Evolutionary conservation across 352 stramenopile species (phyloP), one percentile per base, ranked within the genome.

Genomic region (Aphanomyces euteiches): DNA sequence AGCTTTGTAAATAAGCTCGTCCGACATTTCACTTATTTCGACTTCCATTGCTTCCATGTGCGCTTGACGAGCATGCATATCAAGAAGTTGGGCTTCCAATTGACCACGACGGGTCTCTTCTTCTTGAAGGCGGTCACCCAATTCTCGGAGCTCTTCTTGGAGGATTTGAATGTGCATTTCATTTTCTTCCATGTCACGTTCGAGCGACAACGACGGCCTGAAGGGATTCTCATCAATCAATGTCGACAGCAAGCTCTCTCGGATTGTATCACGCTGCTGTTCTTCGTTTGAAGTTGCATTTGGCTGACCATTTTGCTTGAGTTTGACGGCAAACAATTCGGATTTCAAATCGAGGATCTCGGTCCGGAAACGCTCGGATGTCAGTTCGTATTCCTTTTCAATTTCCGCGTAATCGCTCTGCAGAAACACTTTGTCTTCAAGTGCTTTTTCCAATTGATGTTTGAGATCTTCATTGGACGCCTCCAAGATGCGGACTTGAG

Each of bases 331-430:
- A 50, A 83, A 91, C 7, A 95, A 73, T 75, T 95, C 87, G 56
- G 84, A 92, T 72, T 95, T 89, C 66, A 95, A 81, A 68, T 95
- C 87, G 76, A 93, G 79, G 47, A 95, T 92, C 74, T 95, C 84
- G 0, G 82, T 90, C 3, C 87, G 85, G 69, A 93, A 87, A 17
- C 87, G 83, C 73, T 95, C 87, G 13, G 72, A 79, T 19, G 81
- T 86, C 59, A 95, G 75, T 53, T 93, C 85, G 69, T 95, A 85
- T 70, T 92, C 84, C 4, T 75, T 83, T 68, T 91, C 77, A 36
- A 93, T 83, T 76, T 95, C 87, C 56, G 92, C 87, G 48, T 93
- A 84, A 66, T 95, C 87, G 66, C 78, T 92, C 53, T 89, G 60
- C 21, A 95, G 56, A 67, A 95, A 95, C 21, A 95, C 84, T 72